These are phyloP conservation scores for Kalanchoe fedtschenkoi DNA, from an alignment of 164 flowering plant species.

Conservation along the genomic window DNA sequence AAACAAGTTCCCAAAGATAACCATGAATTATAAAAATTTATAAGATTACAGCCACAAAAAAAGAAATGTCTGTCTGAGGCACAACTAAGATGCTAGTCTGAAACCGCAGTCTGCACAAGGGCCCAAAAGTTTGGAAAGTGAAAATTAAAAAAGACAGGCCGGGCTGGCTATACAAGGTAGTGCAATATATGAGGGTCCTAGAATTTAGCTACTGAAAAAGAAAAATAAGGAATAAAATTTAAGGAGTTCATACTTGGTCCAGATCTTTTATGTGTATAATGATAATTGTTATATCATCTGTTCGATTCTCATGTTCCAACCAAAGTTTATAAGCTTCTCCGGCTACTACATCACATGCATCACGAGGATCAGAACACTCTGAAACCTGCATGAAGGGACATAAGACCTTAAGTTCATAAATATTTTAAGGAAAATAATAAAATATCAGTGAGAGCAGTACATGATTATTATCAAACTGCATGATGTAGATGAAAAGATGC, in stretches of 20 bases:
- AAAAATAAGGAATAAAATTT: conserved; percentile 5
- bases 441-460: background rate
- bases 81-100: background rate
- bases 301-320: conserved; percentile 90
- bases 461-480: background rate
- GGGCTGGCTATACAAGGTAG: too few species aligned
- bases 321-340: conserved; percentile 86
- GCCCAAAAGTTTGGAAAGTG: background rate
- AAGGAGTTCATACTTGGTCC: conserved; percentile 34
- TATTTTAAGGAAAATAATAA: background rate
- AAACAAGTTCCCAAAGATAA: background rate
- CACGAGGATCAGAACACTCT: conserved; percentile 68
- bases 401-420: background rate
- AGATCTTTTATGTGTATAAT: conserved; percentile 71
- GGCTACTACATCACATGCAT: conserved; percentile 80
- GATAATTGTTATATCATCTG: conserved; percentile 96
- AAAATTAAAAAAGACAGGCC: background rate
- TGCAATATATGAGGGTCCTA: too few species aligned
- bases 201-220: too few species aligned
- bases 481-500: background rate
- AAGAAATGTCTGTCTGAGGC: background rate
- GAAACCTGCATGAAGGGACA: conserved; percentile 39
- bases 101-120: background rate
- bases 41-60: too few species aligned
- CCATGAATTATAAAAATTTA: background rate